These are phyloP conservation scores for Acer yangbiense DNA, from an alignment of 345 rosid genomes.

Conservation along the genomic window DNA sequence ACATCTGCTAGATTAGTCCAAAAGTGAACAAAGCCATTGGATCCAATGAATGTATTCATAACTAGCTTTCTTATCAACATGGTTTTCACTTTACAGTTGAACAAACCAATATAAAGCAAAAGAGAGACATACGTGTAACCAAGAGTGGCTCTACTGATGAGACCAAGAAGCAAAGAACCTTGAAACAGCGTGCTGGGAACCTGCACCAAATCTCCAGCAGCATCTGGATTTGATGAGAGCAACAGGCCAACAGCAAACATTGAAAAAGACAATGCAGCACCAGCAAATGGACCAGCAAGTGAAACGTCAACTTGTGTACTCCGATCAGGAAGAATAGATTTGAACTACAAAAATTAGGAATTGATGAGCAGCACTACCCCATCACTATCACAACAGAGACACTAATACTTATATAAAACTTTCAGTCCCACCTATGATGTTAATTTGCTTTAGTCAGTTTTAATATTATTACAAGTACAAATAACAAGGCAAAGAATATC, in stretches of 20 bases:
- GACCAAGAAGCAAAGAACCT: conserved; percentile 96
- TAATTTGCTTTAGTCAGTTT: conserved; percentile 9
- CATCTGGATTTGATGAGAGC: conserved; percentile 72
- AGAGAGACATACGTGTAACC: conserved; percentile 77
- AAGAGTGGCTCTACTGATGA: conserved; percentile 87
- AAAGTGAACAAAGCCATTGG: conserved; percentile 1
- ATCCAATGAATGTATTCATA: conserved; percentile 7
- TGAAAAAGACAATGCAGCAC: conserved; percentile 83
- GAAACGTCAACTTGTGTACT: conserved; percentile 87
- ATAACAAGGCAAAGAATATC: not conserved
- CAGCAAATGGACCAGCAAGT: conserved; percentile 93
- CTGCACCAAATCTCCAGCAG: conserved; percentile 82
- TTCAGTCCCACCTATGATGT: conserved; percentile 1
- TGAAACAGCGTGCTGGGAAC: conserved; percentile 92
- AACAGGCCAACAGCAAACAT: conserved; percentile 88
- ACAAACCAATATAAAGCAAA: conserved; percentile 24
- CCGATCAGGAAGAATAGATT: conserved; percentile 91
- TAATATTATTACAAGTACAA: not conserved
- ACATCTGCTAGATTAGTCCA: conserved; percentile 11
- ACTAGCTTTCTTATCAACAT: not conserved
- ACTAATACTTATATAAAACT: not conserved
- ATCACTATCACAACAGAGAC: not conserved
- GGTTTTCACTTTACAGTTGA: conserved; percentile 4
- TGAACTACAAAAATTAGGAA: conserved; percentile 58
- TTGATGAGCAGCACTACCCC: conserved; percentile 8